Evolutionary conservation across 78 protist species (phyloP).

Genomic region (Dictyostelium firmibasis): DNA sequence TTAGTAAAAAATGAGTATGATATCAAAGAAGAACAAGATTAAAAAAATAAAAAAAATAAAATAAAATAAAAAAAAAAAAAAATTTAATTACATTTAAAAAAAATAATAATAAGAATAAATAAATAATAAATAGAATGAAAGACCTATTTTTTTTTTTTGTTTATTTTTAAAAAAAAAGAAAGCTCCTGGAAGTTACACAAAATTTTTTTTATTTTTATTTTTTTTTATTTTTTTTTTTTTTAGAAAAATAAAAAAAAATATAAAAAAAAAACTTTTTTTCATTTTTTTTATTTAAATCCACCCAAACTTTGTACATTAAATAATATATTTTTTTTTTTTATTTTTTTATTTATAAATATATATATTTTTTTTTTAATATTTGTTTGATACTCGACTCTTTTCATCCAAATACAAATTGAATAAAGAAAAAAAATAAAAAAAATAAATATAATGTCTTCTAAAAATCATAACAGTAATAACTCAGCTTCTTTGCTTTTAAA

Average conservation of each 20-base stretch:
- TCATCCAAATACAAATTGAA: not conserved
- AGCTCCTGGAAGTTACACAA: too few species aligned
- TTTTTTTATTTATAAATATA: not conserved
- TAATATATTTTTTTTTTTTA: conserved; percentile 24
- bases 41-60: not conserved
- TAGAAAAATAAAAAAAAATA: not conserved
- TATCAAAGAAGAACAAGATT: conserved; percentile 3
- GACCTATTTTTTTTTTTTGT: not conserved
- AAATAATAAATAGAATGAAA: too few species aligned
- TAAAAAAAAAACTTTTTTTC: not conserved
- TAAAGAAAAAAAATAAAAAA: too few species aligned
- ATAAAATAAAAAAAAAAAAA: not conserved
- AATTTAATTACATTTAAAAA: not conserved
- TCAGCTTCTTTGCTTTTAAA: conserved; percentile 3
- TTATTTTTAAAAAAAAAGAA: too few species aligned
- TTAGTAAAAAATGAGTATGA: not conserved
- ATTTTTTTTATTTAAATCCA: too few species aligned
- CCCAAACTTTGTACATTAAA: too few species aligned
- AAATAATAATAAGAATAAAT: too few species aligned
- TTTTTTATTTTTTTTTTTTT: not conserved
- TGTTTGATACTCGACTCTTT: not conserved
- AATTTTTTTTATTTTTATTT: too few species aligned
- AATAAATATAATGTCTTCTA: not conserved
- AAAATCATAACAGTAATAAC: too few species aligned
- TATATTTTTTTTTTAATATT: too few species aligned